Conservation (phyloP, 805 yeast species). For the Spathaspora girioi region DNA sequence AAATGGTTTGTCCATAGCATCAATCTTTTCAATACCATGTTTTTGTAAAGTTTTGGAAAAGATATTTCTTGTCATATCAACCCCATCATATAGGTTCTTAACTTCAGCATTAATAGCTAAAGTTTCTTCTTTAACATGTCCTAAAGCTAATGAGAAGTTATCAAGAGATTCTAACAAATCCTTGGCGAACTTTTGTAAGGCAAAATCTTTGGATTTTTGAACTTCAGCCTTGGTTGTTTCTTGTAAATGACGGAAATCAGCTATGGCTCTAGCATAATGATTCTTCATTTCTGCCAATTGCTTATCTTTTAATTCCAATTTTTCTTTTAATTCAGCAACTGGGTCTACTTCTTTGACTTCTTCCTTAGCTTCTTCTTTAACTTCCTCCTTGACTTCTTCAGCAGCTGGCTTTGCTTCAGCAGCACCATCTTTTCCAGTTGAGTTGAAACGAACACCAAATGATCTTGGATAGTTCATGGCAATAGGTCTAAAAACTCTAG, state of each 20-base stretch:
- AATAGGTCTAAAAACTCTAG: conserved; percentile 12
- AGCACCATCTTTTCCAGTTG: conserved; percentile 14
- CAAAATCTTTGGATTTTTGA: conserved; percentile 84
- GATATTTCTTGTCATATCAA: conserved; percentile 81
- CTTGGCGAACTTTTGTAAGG: conserved; percentile 86
- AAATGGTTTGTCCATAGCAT: conserved; percentile 80
- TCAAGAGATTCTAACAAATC: conserved; percentile 88
- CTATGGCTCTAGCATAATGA: conserved; percentile 75
- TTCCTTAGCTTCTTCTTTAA: conserved; percentile 2
- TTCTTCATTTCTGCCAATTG: conserved; percentile 82
- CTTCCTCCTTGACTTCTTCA: conserved; percentile 7
- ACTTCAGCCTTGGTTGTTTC: conserved; percentile 85
- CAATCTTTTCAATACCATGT: conserved; percentile 78
- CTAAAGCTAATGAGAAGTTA: conserved; percentile 82
- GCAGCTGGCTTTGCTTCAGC: conserved; percentile 3
- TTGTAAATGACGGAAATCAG: conserved; percentile 91
- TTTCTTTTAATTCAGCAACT: conserved; percentile 40
- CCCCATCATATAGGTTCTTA: conserved; percentile 78
- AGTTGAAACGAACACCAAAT: conserved; percentile 12
- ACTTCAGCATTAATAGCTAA: conserved; percentile 59
- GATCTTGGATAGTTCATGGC: background rate
- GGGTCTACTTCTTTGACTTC: conserved; percentile 17
- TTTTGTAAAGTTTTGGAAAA: conserved; percentile 77
- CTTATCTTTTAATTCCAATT: conserved; percentile 58
- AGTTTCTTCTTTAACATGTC: conserved; percentile 64